Evolutionary conservation across 2,329 filamentous ascomycete genomes (phyloP).

Genomic region (Aspergillus sp.): DNA sequence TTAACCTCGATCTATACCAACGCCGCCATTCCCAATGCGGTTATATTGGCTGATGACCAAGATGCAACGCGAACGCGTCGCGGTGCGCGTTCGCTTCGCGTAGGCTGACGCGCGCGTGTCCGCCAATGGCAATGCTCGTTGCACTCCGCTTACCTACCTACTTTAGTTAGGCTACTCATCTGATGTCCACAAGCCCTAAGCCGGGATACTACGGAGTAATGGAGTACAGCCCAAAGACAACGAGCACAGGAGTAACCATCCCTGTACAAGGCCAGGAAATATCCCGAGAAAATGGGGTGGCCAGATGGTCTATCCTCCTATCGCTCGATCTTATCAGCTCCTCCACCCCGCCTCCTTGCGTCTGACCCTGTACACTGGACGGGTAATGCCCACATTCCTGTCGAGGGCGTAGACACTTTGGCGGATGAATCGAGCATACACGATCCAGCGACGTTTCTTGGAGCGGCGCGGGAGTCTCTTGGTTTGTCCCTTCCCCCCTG

Average conservation of each 20-base stretch:
- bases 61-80: conserved; percentile 10
- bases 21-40: conserved; percentile 7
- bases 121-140: conserved; percentile 25
- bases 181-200: background rate
- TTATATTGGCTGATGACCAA: conserved; percentile 8
- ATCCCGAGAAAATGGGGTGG: conserved; percentile 4
- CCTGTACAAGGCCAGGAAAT: conserved; percentile 1
- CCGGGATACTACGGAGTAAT: background rate
- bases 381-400: conserved; percentile 7
- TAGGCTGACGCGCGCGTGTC: conserved; percentile 1
- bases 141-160: background rate
- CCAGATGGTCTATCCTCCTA: conserved; percentile 10
- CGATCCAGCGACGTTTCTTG: background rate
- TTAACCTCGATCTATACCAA: background rate
- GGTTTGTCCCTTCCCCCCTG: background rate
- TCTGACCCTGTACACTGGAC: background rate
- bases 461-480: background rate
- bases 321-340: conserved; percentile 15
- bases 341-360: conserved; percentile 9
- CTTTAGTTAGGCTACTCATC: background rate
- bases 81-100: conserved; percentile 3
- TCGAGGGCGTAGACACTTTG: conserved; percentile 2
- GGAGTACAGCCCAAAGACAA: background rate
- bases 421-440: background rate
- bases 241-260: background rate